A percentile compares a stretch with the other conserved stretches of the same genome.
These are phyloP conservation scores for Cercospora citrullina DNA, from an alignment of 2,329 filamentous ascomycete genomes.

Conservation along the genomic window DNA sequence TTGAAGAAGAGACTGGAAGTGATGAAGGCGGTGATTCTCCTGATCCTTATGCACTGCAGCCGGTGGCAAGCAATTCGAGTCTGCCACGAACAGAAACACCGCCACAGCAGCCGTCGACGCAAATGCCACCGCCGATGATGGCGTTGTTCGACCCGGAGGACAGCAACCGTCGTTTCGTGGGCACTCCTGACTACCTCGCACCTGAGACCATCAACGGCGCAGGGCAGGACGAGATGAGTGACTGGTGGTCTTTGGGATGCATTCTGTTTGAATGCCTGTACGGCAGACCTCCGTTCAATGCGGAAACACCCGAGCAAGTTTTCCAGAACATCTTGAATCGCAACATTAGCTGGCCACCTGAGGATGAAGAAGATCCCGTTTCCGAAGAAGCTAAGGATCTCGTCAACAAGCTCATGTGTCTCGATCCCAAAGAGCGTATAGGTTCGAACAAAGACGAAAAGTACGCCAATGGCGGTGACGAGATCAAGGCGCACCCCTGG, in stretches of 20 bases:
- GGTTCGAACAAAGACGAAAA: constrained; percentile 85
- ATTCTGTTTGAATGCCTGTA: constrained; percentile 96
- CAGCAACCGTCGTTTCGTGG: constrained; percentile 87
- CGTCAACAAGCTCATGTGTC: constrained; percentile 86
- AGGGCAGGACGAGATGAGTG: constrained; percentile 94
- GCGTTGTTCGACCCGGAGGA: constrained; percentile 94
- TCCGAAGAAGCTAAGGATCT: constrained; percentile 89
- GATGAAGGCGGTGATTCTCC: constrained; percentile 70
- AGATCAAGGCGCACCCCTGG: constrained; percentile 88
- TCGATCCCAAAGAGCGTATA: constrained; percentile 76
- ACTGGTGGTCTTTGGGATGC: constrained; percentile 99
- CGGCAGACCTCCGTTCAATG: constrained; percentile 91
- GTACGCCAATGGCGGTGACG: constrained; percentile 78
- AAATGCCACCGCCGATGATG: constrained; percentile 88
- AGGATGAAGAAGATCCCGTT: constrained; percentile 69
- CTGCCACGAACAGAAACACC: constrained; percentile 48
- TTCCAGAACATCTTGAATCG: constrained; percentile 94
- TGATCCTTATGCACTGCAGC: constrained; percentile 69
- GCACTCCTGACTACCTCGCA: constrained; percentile 93
- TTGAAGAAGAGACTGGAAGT: constrained; percentile 73
- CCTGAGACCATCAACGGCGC: constrained; percentile 95
- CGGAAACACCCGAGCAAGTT: constrained; percentile 82
- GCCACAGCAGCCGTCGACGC: constrained; percentile 61
- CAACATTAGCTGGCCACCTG: constrained; percentile 88
- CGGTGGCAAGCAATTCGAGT: constrained; percentile 53